phyloP scores from a whole-genome alignment of 2,329 filamentous ascomycete genomes.

The Xylaria sp. region DNA sequence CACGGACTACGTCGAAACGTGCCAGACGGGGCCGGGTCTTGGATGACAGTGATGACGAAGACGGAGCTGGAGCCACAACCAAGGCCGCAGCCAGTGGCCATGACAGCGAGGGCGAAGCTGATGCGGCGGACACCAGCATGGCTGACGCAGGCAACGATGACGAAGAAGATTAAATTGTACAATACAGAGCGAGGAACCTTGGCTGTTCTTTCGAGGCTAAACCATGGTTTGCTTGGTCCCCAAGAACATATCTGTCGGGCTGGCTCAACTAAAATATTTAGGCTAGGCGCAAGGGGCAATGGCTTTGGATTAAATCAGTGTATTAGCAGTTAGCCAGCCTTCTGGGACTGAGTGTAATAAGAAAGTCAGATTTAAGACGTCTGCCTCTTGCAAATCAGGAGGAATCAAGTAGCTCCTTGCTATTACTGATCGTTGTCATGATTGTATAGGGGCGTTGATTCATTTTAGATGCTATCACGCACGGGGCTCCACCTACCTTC shows the following conservation, averaged over 20 bases:
- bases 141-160: conserved; percentile 49
- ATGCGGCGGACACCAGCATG: conserved; percentile 49
- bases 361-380: conserved; percentile 4
- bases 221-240: neutral
- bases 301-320: conserved; percentile 20
- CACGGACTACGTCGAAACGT: conserved; percentile 51
- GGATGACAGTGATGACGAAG: conserved; percentile 60
- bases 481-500: neutral
- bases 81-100: conserved; percentile 33
- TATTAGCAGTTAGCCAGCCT: conserved; percentile 14
- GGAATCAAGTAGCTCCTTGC: neutral
- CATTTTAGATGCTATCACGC: neutral
- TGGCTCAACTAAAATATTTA: conserved; percentile 9
- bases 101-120: conserved; percentile 37
- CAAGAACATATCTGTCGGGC: neutral
- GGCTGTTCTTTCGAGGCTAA: neutral
- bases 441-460: neutral
- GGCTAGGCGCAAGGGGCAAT: conserved; percentile 23
- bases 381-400: neutral
- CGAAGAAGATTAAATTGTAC: conserved; percentile 46
- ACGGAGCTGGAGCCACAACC: conserved; percentile 47
- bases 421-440: neutral
- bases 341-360: conserved; percentile 2
- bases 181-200: conserved; percentile 16
- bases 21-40: conserved; percentile 62